phyloP scores from a whole-genome alignment of 2,329 filamentous ascomycete genomes.

The Fusarium avenaceum region DNA sequence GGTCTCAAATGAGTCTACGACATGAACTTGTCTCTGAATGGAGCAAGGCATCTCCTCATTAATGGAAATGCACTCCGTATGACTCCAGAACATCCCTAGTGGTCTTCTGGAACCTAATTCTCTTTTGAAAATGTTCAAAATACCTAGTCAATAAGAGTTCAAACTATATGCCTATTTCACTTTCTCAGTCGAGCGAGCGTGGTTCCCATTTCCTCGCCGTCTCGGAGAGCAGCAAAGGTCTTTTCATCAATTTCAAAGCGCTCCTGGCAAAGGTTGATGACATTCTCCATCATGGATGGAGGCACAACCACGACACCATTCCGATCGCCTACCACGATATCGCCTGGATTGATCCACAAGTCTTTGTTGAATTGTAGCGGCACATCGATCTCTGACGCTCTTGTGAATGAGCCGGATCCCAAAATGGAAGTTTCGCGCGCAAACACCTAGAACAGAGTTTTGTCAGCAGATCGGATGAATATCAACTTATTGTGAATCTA shows the following conservation, averaged over 20 bases:
- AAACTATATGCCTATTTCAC: too few relatives aligned
- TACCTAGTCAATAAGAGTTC: too few relatives aligned
- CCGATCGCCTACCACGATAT: conserved; percentile 48
- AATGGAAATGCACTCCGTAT: too few relatives aligned
- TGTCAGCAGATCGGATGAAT: too few relatives aligned
- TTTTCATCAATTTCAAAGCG: conserved; percentile 50
- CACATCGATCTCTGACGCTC: conserved; percentile 48
- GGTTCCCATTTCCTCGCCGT: conserved; percentile 3
- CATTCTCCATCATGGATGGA: conserved; percentile 38
- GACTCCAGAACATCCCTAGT: too few relatives aligned
- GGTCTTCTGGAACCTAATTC: too few relatives aligned
- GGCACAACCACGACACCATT: conserved; percentile 52
- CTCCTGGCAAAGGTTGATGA: conserved; percentile 48
- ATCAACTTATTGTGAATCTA: not conserved
- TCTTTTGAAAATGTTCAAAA: too few relatives aligned
- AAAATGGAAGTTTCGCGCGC: conserved; percentile 47
- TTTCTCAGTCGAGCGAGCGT: too few relatives aligned
- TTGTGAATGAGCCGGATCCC: conserved; percentile 51
- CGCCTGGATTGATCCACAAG: conserved; percentile 51
- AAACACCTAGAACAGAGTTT: conserved; percentile 46
- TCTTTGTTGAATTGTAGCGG: conserved; percentile 47
- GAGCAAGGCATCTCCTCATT: too few relatives aligned
- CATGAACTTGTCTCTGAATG: too few relatives aligned
- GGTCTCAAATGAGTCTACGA: too few relatives aligned
- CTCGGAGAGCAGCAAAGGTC: conserved; percentile 35